These are phyloP conservation scores for Paramecium pentaurelia DNA, from an alignment of 73 alveolate genomes.

Conservation along the genomic window DNA sequence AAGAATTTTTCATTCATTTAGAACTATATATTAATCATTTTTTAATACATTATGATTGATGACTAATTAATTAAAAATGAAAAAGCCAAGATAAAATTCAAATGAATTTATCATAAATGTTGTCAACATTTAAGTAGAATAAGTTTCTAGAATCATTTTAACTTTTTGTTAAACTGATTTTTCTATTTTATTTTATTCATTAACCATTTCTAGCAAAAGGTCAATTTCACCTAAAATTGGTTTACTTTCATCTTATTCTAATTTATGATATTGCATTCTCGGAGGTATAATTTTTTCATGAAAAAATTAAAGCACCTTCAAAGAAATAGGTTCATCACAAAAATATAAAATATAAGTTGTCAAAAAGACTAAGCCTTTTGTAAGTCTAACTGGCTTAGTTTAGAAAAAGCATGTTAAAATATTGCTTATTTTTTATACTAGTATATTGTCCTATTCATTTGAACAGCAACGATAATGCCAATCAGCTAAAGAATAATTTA, in stretches of 20 bases:
- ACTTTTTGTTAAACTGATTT: neutral
- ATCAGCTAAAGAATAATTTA: constrained; percentile 35
- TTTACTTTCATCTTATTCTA: neutral
- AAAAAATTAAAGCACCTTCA: neutral
- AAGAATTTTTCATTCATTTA: neutral
- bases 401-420: neutral
- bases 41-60: neutral
- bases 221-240: neutral
- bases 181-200: neutral
- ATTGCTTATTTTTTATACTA: neutral
- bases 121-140: neutral
- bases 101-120: constrained; percentile 13
- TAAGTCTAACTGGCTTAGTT: neutral
- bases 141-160: neutral
- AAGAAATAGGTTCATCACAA: constrained; percentile 29
- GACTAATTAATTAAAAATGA: neutral
- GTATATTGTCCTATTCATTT: neutral
- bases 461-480: neutral
- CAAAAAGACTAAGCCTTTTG: neutral
- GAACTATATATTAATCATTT: neutral
- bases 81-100: neutral
- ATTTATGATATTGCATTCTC: neutral
- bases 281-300: neutral
- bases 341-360: neutral
- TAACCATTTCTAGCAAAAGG: neutral